Evolutionary conservation across 768 basidiomycete species (phyloP).

Genomic region (Russula olivacea): DNA sequence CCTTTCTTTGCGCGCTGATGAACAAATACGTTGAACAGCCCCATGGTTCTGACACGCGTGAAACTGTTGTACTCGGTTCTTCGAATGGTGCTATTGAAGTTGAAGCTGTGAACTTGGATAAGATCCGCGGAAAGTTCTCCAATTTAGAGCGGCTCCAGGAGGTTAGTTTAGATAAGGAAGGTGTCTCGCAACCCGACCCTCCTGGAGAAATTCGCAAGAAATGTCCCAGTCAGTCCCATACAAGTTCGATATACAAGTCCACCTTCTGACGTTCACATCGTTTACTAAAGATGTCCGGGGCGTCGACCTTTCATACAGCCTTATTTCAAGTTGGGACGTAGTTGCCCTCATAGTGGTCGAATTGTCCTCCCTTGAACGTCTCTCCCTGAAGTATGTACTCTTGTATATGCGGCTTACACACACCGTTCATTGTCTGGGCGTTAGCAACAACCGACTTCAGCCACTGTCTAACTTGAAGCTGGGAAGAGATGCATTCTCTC

Average conservation of each 20-base stretch:
- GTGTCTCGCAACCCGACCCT: constrained; percentile 48
- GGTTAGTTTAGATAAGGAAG: constrained; percentile 69
- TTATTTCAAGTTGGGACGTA: constrained; percentile 65
- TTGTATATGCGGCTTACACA: constrained; percentile 15
- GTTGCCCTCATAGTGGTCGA: constrained; percentile 58
- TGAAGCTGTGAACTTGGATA: constrained; percentile 78
- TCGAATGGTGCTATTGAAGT: constrained; percentile 80
- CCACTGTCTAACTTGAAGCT: constrained; percentile 33
- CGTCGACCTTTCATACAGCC: constrained; percentile 73
- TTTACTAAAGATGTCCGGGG: constrained; percentile 34
- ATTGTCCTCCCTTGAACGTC: constrained; percentile 53
- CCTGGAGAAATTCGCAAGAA: constrained; percentile 47
- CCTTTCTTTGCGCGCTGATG: constrained; percentile 69
- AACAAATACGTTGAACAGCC: constrained; percentile 71
- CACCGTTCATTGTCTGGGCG: constrained; percentile 23
- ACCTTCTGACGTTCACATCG: constrained; percentile 17
- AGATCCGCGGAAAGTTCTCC: constrained; percentile 64
- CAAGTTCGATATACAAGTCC: constrained; percentile 13
- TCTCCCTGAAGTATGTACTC: constrained; percentile 71
- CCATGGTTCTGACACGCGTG: constrained; percentile 47
- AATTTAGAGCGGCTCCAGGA: constrained; percentile 64
- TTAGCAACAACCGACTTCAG: constrained; percentile 50
- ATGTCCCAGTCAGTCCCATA: constrained; percentile 58
- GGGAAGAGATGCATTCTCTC: constrained; percentile 42
- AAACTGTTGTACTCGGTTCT: constrained; percentile 70